phyloP scores from a whole-genome alignment of 106 monocot genomes.

The Allium fistulosum region DNA sequence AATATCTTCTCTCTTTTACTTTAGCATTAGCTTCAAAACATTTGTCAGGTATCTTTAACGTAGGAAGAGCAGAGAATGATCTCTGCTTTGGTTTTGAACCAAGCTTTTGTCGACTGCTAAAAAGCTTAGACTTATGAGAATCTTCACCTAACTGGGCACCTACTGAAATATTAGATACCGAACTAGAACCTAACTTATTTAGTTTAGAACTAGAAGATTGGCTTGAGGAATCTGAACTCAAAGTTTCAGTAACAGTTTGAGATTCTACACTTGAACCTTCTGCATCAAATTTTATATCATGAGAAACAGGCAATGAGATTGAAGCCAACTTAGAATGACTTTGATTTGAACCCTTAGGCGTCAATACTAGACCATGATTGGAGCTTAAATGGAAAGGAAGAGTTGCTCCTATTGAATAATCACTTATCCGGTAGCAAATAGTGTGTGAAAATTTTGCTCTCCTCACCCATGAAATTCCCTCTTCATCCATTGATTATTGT shows the following conservation, averaged over 20 bases:
- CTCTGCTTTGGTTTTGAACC: conserved; percentile 27
- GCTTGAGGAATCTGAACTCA: neutral
- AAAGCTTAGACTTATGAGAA: conserved; percentile 5
- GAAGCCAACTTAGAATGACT: conserved; percentile 17
- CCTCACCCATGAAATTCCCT: conserved; percentile 43
- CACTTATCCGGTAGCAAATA: conserved; percentile 31
- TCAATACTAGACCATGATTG: conserved; percentile 2
- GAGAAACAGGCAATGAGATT: conserved; percentile 12
- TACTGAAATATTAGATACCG: conserved; percentile 3
- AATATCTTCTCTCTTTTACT: conserved; percentile 31
- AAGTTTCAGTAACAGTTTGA: conserved; percentile 13
- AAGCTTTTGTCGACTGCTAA: neutral
- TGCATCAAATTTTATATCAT: neutral
- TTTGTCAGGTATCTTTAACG: conserved; percentile 24
- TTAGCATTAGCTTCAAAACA: conserved; percentile 40
- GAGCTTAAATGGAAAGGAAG: conserved; percentile 10
- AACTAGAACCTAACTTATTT: neutral
- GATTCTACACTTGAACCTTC: neutral
- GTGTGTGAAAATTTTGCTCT: conserved; percentile 52
- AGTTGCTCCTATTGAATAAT: conserved; percentile 14
- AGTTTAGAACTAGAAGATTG: neutral
- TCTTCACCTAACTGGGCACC: conserved; percentile 4
- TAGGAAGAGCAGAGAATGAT: conserved; percentile 42
- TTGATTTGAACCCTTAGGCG: neutral
- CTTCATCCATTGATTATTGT: conserved; percentile 29